phyloP scores from a whole-genome alignment of 2,329 filamentous ascomycete species.

The Colletotrichum spinosum region DNA sequence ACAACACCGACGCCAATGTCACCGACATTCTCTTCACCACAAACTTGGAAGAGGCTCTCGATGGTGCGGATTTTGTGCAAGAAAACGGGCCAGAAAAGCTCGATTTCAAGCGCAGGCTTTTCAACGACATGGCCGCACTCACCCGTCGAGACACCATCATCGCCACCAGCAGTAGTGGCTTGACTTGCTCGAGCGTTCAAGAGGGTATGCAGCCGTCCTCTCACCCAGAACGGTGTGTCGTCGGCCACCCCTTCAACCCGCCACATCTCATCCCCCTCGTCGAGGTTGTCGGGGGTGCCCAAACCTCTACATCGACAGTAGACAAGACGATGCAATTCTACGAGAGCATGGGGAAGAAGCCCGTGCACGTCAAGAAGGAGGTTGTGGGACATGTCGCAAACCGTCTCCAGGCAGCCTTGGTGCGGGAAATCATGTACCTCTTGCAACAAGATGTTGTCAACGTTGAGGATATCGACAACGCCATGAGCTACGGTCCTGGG shows the following conservation, averaged over 20 bases:
- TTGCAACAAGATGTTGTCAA: slow-evolving; percentile 23
- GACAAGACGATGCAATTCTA: slow-evolving; percentile 51
- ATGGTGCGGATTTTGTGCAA: slow-evolving; percentile 48
- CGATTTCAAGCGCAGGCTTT: slow-evolving; percentile 52
- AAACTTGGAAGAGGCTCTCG: slow-evolving; percentile 24
- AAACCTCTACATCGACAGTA: slow-evolving; percentile 43
- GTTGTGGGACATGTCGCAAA: slow-evolving; percentile 57
- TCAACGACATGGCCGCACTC: slow-evolving; percentile 47
- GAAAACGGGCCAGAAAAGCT: slow-evolving; percentile 55
- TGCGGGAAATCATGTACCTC: slow-evolving; percentile 28
- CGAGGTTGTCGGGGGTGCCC: slow-evolving; percentile 54
- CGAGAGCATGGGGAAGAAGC: slow-evolving; percentile 51
- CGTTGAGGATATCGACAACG: slow-evolving; percentile 26
- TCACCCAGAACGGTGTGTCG: slow-evolving; percentile 49
- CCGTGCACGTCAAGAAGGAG: slow-evolving; percentile 54
- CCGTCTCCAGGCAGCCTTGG: slow-evolving; percentile 49
- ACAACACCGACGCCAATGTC: background rate
- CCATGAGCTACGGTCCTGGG: slow-evolving; percentile 36
- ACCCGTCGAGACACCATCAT: slow-evolving; percentile 49
- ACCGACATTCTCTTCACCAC: slow-evolving; percentile 24
- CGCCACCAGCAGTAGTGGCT: slow-evolving; percentile 43
- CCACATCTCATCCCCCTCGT: slow-evolving; percentile 60
- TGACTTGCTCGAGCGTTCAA: slow-evolving; percentile 50
- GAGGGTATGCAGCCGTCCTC: slow-evolving; percentile 1
- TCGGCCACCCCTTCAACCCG: slow-evolving; percentile 62